A percentile compares a stretch with the other conserved stretches of the same genome.
Conservation (phyloP, 2,329 filamentous ascomycete species). For the Xylariaceae sp. region DNA sequence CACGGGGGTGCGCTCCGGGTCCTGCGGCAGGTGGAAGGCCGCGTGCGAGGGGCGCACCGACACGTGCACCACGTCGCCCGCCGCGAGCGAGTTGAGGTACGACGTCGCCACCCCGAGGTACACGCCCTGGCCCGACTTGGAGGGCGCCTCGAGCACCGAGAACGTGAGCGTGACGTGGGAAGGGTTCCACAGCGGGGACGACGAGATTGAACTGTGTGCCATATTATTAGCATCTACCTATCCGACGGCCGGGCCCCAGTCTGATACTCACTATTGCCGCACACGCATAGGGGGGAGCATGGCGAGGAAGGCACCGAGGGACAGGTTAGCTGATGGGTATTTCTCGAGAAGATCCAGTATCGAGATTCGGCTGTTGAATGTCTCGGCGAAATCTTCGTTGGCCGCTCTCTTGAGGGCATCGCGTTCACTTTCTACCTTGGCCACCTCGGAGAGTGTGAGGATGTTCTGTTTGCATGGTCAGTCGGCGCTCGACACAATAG, state of each 20-base stretch:
- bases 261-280: conserved; percentile 65
- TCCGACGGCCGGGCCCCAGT: conserved; percentile 34
- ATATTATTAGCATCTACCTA: conserved; percentile 9
- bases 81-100: conserved; percentile 30
- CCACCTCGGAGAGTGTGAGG: conserved; percentile 22
- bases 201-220: conserved; percentile 57
- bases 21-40: conserved; percentile 41
- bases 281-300: conserved; percentile 72
- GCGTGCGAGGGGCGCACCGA: conserved; percentile 18
- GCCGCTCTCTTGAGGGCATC: conserved; percentile 39
- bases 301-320: conserved; percentile 59
- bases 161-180: conserved; percentile 59
- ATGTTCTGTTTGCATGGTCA: conserved; percentile 29
- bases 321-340: conserved; percentile 50
- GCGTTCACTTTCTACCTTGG: conserved; percentile 18
- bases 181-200: conserved; percentile 56
- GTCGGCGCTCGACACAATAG: not conserved
- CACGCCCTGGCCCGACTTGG: conserved; percentile 40
- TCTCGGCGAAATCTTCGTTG: conserved; percentile 37
- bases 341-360: conserved; percentile 63
- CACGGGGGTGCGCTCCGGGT: conserved; percentile 38
- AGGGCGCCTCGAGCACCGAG: conserved; percentile 52
- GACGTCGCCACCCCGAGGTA: conserved; percentile 54
- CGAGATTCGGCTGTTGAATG: conserved; percentile 50
- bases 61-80: conserved; percentile 3